Conservation (phyloP, 345 rosid species). For the Salix brachista region DNA sequence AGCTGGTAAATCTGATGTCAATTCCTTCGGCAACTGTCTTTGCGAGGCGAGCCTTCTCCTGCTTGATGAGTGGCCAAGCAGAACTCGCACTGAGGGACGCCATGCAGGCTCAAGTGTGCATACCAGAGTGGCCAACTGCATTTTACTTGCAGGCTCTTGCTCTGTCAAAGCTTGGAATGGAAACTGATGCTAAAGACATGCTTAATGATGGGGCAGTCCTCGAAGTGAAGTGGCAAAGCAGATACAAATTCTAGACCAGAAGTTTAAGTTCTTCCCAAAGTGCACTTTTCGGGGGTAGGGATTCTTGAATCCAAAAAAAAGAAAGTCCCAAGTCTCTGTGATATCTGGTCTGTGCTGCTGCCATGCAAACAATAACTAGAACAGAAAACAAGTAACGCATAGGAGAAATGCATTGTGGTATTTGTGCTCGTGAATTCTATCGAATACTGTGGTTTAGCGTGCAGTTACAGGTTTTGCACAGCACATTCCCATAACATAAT, state of each 20-base stretch:
- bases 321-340: background rate
- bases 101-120: conserved; percentile 97
- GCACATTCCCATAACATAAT: too few relatives aligned
- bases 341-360: background rate
- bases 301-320: too few relatives aligned
- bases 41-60: conserved; percentile 63
- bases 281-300: too few relatives aligned
- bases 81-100: conserved; percentile 95
- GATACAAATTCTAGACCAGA: conserved; percentile 51
- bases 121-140: conserved; percentile 95
- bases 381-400: background rate
- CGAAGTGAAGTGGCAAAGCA: conserved; percentile 79
- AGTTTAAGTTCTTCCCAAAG: too few relatives aligned
- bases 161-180: conserved; percentile 94
- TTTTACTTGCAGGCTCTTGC: conserved; percentile 97
- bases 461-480: background rate
- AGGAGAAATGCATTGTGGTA: background rate
- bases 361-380: background rate
- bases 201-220: conserved; percentile 89
- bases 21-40: conserved; percentile 86
- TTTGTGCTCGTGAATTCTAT: background rate
- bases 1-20: conserved; percentile 82
- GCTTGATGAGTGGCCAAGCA: conserved; percentile 75
- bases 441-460: background rate
- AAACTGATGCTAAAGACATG: conserved; percentile 96